These are phyloP conservation scores for Sclerotinia minor DNA, from an alignment of 2,329 filamentous ascomycete species.

Conservation along the genomic window DNA sequence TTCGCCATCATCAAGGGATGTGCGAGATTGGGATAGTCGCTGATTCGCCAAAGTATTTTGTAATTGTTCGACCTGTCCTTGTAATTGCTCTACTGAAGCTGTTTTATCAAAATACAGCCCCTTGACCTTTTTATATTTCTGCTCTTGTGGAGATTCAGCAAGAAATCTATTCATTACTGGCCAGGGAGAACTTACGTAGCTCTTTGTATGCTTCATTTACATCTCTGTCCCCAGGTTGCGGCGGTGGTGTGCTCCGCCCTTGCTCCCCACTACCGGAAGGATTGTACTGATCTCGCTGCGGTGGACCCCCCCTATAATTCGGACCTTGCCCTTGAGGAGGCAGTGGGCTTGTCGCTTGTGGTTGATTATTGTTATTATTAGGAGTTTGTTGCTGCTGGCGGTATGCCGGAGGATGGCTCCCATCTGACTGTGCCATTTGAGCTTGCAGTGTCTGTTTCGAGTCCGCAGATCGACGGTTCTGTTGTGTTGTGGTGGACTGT, in stretches of 20 bases:
- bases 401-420: constrained; percentile 38
- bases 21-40: constrained; percentile 89
- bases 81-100: constrained; percentile 88
- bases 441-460: constrained; percentile 35
- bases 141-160: constrained; percentile 56
- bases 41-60: constrained; percentile 98
- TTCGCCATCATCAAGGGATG: constrained; percentile 91
- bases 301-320: constrained; percentile 40
- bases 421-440: constrained; percentile 35
- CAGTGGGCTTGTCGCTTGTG: constrained; percentile 35
- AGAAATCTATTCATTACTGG: neutral
- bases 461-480: constrained; percentile 39
- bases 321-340: constrained; percentile 32
- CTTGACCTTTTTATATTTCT: constrained; percentile 98
- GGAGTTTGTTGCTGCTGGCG: constrained; percentile 34
- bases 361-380: constrained; percentile 32
- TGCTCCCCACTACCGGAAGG: constrained; percentile 42
- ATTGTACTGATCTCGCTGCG: constrained; percentile 40
- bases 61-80: constrained; percentile 83
- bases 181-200: constrained; percentile 43
- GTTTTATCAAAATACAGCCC: constrained; percentile 94
- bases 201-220: constrained; percentile 46
- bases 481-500: constrained; percentile 31
- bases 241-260: constrained; percentile 50
- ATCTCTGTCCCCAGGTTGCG: constrained; percentile 39